phyloP scores from a whole-genome alignment of 116 monocot genomes.

The Zostera marina region DNA sequence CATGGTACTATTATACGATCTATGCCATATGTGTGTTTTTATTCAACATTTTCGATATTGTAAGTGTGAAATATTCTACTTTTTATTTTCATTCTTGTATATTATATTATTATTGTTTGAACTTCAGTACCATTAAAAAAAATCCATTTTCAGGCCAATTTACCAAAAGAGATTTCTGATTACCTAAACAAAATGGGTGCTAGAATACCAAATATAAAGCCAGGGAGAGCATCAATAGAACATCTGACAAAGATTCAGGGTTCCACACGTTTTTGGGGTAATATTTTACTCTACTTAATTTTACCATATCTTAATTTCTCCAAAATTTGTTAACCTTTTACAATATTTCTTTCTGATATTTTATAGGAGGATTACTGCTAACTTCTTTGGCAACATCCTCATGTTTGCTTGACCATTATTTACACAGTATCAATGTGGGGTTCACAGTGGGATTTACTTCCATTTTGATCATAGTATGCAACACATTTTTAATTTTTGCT shows the following conservation, averaged over 20 bases:
- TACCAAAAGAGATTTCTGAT: constrained; percentile 96
- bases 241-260: constrained; percentile 89
- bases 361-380: constrained; percentile 66
- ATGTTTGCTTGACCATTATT: constrained; percentile 65
- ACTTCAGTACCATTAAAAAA: background rate
- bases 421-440: constrained; percentile 59
- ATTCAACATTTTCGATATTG: constrained; percentile 99
- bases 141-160: constrained; percentile 47
- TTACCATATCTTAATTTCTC: background rate
- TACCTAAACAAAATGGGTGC: constrained; percentile 98
- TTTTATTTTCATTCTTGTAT: too few relatives aligned
- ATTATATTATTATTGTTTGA: background rate
- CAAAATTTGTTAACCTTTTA: background rate
- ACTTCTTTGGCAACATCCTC: constrained; percentile 83
- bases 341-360: background rate
- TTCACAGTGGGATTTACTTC: constrained; percentile 92
- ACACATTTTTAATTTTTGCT: background rate
- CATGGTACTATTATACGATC: constrained; percentile 82
- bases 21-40: constrained; percentile 83
- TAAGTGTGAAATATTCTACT: too few relatives aligned
- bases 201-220: constrained; percentile 88
- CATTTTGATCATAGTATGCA: constrained; percentile 87
- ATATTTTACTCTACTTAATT: background rate
- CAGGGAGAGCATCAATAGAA: constrained; percentile 77
- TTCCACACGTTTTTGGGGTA: constrained; percentile 99